These are phyloP conservation scores for Dendrocalamus latiflorus DNA, from an alignment of 202 grass and related monocot genomes.

Conservation along the genomic window DNA sequence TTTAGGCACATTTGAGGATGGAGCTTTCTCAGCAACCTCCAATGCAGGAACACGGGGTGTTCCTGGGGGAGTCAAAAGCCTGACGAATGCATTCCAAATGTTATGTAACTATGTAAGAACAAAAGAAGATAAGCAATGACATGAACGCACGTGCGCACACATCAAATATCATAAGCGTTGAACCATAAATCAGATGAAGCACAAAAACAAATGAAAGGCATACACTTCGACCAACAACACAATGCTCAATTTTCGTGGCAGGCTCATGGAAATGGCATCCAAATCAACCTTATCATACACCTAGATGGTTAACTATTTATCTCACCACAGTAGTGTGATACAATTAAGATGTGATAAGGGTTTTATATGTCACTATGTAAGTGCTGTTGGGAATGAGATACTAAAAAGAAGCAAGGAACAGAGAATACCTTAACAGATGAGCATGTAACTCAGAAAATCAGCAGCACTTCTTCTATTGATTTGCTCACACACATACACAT, in stretches of 20 bases:
- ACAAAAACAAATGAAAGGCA: background rate
- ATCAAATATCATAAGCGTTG: background rate
- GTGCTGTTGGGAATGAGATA: too few species aligned
- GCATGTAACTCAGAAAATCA: too few species aligned
- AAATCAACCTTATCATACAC: background rate
- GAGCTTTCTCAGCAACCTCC: constrained; percentile 49
- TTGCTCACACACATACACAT: too few species aligned
- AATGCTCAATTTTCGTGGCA: background rate
- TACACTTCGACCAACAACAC: background rate
- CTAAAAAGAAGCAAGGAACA: too few species aligned
- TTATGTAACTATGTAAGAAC: constrained; percentile 27
- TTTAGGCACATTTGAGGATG: constrained; percentile 53
- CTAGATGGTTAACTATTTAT: background rate
- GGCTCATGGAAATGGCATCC: background rate
- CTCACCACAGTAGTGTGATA: background rate
- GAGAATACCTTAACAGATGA: too few species aligned
- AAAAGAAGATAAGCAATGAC: background rate
- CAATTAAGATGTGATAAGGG: background rate
- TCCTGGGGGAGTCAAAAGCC: constrained; percentile 88
- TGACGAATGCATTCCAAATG: constrained; percentile 39
- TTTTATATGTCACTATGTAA: background rate
- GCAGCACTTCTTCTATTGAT: too few species aligned
- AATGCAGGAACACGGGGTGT: constrained; percentile 54
- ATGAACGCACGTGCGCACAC: background rate
- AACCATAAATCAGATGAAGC: background rate